Evolutionary conservation across 169 alveolate species (phyloP), one percentile per base, ranked within the genome.

Genomic region (Eimeria maxima): DNA sequence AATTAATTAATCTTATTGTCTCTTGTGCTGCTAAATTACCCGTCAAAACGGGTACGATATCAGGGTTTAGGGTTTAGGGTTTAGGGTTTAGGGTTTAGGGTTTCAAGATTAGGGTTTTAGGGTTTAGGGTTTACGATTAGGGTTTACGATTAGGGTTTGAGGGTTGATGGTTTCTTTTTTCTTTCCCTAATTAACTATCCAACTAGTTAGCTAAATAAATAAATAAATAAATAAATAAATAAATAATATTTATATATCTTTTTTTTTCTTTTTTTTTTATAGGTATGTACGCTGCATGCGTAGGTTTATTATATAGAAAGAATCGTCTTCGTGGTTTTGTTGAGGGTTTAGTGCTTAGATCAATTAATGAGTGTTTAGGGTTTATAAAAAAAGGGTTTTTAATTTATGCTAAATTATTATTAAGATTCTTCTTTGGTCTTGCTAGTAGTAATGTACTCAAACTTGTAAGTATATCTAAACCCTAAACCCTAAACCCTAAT

Each of bases 281-380:
- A 87, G 94, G 94, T 3, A 87, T 87, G n/a, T 87, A 87, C 84
- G 80, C 94, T 42, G 50, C 81, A 78, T 33, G 38, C 84, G 84
- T 87, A n/a, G 94, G 94, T 29, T 44, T 87, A 24, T 65, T 67
- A 63, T 87, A 57, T 65, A n/a, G 73, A 27, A 87, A 87, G 50
- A 47, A 11, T 3, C 94, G 94, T 45, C 42, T 87, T 38, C 57
- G 94, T 18, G 27, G 53, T 24, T 45, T 87, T 20, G 71, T 67
- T 45, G 2, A n/a, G 5, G 14, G 84, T 18, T 18, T 87, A 29
- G 94, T 87, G 84, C n/a, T 29, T 4, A 3, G 47, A 5, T n/a
- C 84, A 47, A 22, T 65, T 14, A 6, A 8, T 20, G 38, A 65
- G 22, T 42, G 57, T 14, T 45, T n/a, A 7, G 67, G 5, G 29